Base-by-base conservation (phyloP, 1,284 basidiomycete species). In the Volvariella volvacea region DNA sequence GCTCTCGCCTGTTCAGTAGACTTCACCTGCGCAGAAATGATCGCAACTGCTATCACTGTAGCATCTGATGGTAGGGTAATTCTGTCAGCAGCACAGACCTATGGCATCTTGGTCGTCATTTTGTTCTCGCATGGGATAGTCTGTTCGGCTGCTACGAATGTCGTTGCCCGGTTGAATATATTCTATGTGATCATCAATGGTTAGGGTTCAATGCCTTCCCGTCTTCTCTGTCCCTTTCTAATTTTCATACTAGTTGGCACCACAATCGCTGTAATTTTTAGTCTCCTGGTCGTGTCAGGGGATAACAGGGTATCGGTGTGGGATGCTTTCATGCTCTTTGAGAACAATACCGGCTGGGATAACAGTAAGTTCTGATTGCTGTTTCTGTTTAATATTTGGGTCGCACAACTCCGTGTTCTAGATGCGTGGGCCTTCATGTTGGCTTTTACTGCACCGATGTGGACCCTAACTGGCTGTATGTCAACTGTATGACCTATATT, bases 21-120 rank as follows among this genome's bases (percentile, higher is more conserved):
- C 56, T 87, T 79, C 49, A 83, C 82, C 16, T 62, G 80, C 46
- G 83, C 84, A 2, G 78, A 85, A 57, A 87, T 87, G 84, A 85
- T 88, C 47, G 74, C 81, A 3, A 82, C 82, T 2, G 83, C 81
- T 0, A 72, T 85, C 25, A 68, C 76, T 3, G 81, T 88, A 0
- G 66, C 65, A 17, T 74, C 79, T 2, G 65, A 81, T 49, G 80
- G 79, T 7, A 56, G 65, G 3, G 62, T 70, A 17, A 62, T 70
- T 28, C 58, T 81, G n/a, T 70, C 73, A 38, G 52, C 70, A n/a
- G 80, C 79, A 0, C 70, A 79, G 1, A 84, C 83, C 1, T 82
- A 73, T 51, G 84, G 80, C 4, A 83, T 86, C 44, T 60, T 85
- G 4, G 54, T 81, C 12, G 78, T 71, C 1, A 79, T 85, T 45